Conservation (phyloP, 768 basidiomycete genomes). For the Candolleomyces efflorescens region DNA sequence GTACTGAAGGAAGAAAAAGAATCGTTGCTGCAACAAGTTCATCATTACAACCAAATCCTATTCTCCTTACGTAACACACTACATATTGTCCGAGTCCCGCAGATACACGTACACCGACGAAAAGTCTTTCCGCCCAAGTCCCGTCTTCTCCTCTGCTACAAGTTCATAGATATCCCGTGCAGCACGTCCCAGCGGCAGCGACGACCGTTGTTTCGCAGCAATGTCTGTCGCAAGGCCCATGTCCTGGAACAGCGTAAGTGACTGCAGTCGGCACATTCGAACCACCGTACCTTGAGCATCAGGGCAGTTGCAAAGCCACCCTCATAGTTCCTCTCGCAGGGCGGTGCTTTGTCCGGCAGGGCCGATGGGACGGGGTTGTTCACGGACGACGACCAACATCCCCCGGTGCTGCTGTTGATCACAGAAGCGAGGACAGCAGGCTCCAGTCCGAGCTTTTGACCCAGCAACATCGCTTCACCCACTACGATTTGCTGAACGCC, state of each 20-base stretch:
- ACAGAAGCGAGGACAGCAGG: slow-evolving; percentile 74
- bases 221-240: slow-evolving; percentile 76
- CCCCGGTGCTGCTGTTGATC: slow-evolving; percentile 81
- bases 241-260: slow-evolving; percentile 46
- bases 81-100: slow-evolving; percentile 9
- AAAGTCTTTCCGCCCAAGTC: slow-evolving; percentile 69
- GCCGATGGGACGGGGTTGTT: slow-evolving; percentile 87
- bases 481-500: slow-evolving; percentile 81
- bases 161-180: slow-evolving; percentile 61
- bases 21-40: slow-evolving; percentile 3
- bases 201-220: slow-evolving; percentile 42
- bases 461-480: slow-evolving; percentile 89
- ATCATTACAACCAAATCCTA: background rate
- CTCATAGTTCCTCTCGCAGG: slow-evolving; percentile 78
- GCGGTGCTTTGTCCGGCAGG: slow-evolving; percentile 66
- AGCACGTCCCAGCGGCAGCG: slow-evolving; percentile 62
- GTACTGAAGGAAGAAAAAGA: slow-evolving; percentile 4
- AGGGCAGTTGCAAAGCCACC: slow-evolving; percentile 82
- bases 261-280: background rate
- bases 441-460: slow-evolving; percentile 75
- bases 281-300: slow-evolving; percentile 67
- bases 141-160: slow-evolving; percentile 50
- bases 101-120: slow-evolving; percentile 75
- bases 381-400: slow-evolving; percentile 78
- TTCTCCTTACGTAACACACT: slow-evolving; percentile 7